Conservation (phyloP, 768 basidiomycete genomes). For the Leccinum variicolor region DNA sequence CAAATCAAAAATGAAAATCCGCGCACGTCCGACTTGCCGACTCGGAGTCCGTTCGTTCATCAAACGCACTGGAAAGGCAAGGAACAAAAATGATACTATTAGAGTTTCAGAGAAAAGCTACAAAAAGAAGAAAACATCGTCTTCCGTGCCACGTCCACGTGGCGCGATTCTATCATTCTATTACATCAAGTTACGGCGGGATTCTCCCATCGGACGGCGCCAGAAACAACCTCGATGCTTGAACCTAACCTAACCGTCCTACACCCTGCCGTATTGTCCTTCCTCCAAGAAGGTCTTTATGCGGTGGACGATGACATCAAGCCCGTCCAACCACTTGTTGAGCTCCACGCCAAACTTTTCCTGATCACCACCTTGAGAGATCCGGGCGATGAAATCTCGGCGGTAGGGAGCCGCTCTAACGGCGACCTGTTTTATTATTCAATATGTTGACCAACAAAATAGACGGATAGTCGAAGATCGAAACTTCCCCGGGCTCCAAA, state of each 20-base stretch:
- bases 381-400: slow-evolving; percentile 56
- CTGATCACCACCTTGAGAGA: slow-evolving; percentile 59
- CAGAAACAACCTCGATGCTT: slow-evolving; percentile 16
- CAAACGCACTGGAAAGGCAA: neutral
- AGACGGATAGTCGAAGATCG: neutral
- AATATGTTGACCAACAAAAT: neutral
- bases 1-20: neutral
- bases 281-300: slow-evolving; percentile 54
- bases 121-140: neutral
- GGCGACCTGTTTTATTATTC: slow-evolving; percentile 41
- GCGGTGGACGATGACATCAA: slow-evolving; percentile 53
- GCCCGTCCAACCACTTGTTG: slow-evolving; percentile 55
- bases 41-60: neutral
- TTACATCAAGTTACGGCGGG: neutral
- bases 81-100: neutral
- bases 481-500: neutral
- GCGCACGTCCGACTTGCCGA: neutral
- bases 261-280: slow-evolving; percentile 58
- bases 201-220: neutral
- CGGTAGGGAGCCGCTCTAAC: slow-evolving; percentile 63
- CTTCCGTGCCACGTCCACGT: slow-evolving; percentile 3
- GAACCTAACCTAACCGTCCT: slow-evolving; percentile 9
- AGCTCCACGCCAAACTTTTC: slow-evolving; percentile 60
- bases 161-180: slow-evolving; percentile 16
- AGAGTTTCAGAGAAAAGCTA: neutral